These are phyloP conservation scores for Thraustochytrium striatum DNA, from an alignment of 352 stramenopile species.

Conservation along the genomic window DNA sequence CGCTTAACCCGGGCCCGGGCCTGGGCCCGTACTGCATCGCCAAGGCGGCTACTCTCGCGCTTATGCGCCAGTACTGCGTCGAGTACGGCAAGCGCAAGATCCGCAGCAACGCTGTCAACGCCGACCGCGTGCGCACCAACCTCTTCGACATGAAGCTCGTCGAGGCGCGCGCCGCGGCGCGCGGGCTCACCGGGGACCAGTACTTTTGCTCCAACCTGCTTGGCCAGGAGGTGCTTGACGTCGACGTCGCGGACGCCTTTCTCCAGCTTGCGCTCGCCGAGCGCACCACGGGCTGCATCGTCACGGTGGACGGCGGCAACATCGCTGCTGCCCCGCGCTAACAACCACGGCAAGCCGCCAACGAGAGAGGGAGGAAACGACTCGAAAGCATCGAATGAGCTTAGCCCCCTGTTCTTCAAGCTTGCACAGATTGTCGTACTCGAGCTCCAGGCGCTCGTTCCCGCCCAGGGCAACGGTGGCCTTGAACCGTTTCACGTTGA, in stretches of 20 bases:
- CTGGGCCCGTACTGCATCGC: slow-evolving; percentile 43
- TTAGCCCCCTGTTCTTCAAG: no score
- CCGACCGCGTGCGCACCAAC: slow-evolving; percentile 43
- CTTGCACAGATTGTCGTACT: slow-evolving; percentile 36
- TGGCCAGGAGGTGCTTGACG: background rate
- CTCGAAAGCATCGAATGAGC: no score
- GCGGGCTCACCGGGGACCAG: slow-evolving; percentile 33
- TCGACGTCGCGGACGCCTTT: slow-evolving; percentile 16
- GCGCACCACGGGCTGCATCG: slow-evolving; percentile 21
- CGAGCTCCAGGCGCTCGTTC: background rate
- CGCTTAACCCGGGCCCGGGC: slow-evolving; percentile 39
- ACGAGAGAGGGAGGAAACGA: no score
- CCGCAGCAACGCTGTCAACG: slow-evolving; percentile 37
- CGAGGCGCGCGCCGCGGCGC: slow-evolving; percentile 29
- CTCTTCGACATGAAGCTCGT: slow-evolving; percentile 34
- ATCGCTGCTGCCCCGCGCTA: slow-evolving; percentile 40
- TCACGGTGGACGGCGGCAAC: slow-evolving; percentile 40
- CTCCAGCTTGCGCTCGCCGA: background rate
- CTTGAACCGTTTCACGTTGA: background rate
- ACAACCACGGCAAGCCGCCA: no score
- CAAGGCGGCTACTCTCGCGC: slow-evolving; percentile 28
- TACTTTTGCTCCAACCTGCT: slow-evolving; percentile 45
- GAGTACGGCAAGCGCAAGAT: slow-evolving; percentile 39
- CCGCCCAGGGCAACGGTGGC: background rate
- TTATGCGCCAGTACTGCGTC: slow-evolving; percentile 45